Evolutionary conservation across 495 filamentous ascomycete genomes (phyloP).

Genomic region (Viridothelium virens): DNA sequence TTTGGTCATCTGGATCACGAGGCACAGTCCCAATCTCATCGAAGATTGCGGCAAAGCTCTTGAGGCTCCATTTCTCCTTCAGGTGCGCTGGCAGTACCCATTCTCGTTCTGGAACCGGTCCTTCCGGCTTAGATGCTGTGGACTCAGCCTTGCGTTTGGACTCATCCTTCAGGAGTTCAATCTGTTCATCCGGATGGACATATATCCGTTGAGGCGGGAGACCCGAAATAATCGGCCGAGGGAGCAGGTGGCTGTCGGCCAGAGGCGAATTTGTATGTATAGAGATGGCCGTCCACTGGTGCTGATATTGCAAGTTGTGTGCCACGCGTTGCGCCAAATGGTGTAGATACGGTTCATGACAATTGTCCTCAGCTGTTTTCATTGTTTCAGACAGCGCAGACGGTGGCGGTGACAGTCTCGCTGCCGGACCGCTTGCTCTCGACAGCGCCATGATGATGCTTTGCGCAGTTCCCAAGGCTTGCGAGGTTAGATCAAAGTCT

Average conservation of each 20-base stretch:
- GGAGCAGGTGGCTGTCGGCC: slow-evolving; percentile 32
- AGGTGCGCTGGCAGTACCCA: slow-evolving; percentile 84
- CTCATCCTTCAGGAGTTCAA: slow-evolving; percentile 56
- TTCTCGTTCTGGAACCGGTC: slow-evolving; percentile 45
- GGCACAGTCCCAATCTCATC: slow-evolving; percentile 56
- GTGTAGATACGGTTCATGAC: slow-evolving; percentile 29
- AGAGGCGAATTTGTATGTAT: slow-evolving; percentile 49
- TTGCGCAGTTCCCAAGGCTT: too few species aligned
- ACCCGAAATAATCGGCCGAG: slow-evolving; percentile 68
- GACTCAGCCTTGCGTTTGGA: slow-evolving; percentile 12
- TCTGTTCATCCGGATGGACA: slow-evolving; percentile 87
- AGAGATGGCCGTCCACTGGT: slow-evolving; percentile 69
- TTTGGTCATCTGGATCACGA: slow-evolving; percentile 27
- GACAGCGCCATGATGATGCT: neutral
- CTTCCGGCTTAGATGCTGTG: slow-evolving; percentile 13
- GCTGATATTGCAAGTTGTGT: slow-evolving; percentile 78
- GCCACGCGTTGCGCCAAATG: slow-evolving; percentile 59
- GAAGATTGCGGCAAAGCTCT: slow-evolving; percentile 70
- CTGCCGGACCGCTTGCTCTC: neutral
- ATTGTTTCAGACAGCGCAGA: neutral
- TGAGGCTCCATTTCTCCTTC: slow-evolving; percentile 73
- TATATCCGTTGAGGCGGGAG: slow-evolving; percentile 83
- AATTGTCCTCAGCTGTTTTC: neutral
- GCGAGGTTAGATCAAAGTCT: too few species aligned
- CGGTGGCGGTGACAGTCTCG: neutral